Conservation (phyloP, 1,139 yeast genomes). For the Zhuliangozyma blackwelliae region DNA sequence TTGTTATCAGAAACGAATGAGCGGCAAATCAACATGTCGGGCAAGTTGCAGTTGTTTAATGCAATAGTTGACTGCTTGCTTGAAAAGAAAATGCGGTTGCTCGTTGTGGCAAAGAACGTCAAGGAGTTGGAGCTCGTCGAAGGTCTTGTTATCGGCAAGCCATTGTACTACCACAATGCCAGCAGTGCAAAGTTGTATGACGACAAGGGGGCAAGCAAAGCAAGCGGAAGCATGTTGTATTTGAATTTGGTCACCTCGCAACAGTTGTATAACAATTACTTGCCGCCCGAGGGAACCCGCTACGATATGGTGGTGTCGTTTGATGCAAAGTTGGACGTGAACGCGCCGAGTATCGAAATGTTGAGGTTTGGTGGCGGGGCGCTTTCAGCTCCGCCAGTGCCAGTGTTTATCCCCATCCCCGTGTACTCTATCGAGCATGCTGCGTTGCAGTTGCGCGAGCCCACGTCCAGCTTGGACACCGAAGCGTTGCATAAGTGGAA, state of each 20-base stretch:
- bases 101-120: slow-evolving; percentile 57
- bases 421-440: slow-evolving; percentile 37
- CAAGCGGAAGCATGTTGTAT: slow-evolving; percentile 9
- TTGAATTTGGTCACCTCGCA: slow-evolving; percentile 37
- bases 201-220: slow-evolving; percentile 14
- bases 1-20: slow-evolving; percentile 62
- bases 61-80: slow-evolving; percentile 38
- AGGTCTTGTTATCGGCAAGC: slow-evolving; percentile 60
- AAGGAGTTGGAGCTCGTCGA: slow-evolving; percentile 71
- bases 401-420: slow-evolving; percentile 38
- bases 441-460: slow-evolving; percentile 23
- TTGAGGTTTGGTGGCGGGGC: slow-evolving; percentile 14
- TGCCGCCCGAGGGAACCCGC: slow-evolving; percentile 19
- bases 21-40: slow-evolving; percentile 49
- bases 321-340: slow-evolving; percentile 48
- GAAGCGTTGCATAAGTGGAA: slow-evolving; percentile 30
- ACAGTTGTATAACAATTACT: slow-evolving; percentile 37
- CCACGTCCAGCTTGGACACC: slow-evolving; percentile 13
- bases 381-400: slow-evolving; percentile 8
- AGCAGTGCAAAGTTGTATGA: slow-evolving; percentile 59
- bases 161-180: slow-evolving; percentile 51
- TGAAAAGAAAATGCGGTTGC: slow-evolving; percentile 24
- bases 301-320: slow-evolving; percentile 55
- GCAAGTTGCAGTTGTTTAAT: slow-evolving; percentile 55
- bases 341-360: slow-evolving; percentile 37